Evolutionary conservation across 1,284 basidiomycete species (phyloP).

Genomic region (Schizophyllum amplum): DNA sequence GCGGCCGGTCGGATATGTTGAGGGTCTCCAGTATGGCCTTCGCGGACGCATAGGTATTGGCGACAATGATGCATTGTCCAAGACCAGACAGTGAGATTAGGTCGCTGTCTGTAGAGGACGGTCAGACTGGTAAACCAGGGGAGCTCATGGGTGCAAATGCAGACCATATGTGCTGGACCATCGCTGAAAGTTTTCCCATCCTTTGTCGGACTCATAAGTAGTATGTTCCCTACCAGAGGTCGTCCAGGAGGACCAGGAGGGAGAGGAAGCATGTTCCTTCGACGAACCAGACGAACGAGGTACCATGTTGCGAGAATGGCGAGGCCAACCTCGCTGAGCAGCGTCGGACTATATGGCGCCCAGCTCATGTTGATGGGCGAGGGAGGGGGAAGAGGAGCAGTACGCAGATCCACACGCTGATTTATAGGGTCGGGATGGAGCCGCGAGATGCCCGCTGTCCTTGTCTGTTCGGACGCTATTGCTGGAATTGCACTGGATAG

Average conservation of each 20-base stretch:
- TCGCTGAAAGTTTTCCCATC: conserved; percentile 4
- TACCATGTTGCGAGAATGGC: neutral
- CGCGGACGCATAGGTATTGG: conserved; percentile 8
- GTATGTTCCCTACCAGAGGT: conserved; percentile 9
- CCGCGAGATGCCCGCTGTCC: neutral
- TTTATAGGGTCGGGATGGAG: neutral
- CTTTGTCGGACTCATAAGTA: neutral
- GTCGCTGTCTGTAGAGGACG: conserved; percentile 1
- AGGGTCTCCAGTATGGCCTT: conserved; percentile 12
- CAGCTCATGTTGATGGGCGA: neutral
- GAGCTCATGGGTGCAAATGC: neutral
- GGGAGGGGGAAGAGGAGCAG: neutral
- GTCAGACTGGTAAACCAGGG: neutral
- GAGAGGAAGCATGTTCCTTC: neutral
- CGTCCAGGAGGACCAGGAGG: conserved; percentile 11
- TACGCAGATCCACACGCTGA: neutral
- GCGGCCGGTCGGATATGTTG: conserved; percentile 10
- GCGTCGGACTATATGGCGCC: neutral
- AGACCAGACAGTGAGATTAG: conserved; percentile 8
- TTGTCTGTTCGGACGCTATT: neutral
- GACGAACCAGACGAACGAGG: neutral
- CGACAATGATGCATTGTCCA: conserved; percentile 9
- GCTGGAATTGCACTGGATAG: neutral
- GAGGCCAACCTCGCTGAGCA: neutral
- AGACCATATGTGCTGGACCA: conserved; percentile 4